Percentiles rank a stretch among this genome's conserved stretches.
Evolutionary conservation across 1,284 basidiomycete species (phyloP).

Genomic region (Papiliotrema flavescens): DNA sequence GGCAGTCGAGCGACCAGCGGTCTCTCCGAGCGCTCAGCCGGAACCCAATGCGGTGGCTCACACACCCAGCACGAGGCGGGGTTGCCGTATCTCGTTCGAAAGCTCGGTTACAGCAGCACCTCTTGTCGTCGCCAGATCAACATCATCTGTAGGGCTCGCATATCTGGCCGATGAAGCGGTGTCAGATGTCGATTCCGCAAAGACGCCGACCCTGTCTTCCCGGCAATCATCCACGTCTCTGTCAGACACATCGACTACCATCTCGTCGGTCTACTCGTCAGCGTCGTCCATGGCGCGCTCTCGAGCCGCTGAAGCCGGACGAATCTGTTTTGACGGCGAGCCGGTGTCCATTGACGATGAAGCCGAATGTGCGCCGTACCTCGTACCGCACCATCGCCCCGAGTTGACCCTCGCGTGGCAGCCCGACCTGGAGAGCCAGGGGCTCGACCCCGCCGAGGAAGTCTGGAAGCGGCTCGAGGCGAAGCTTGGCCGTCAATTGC

Average conservation of each 20-base stretch:
- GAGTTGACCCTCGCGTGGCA: slow-evolving; percentile 21
- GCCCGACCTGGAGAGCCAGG: slow-evolving; percentile 13
- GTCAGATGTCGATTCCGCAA: slow-evolving; percentile 5
- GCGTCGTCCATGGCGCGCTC: slow-evolving; percentile 4
- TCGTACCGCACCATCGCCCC: slow-evolving; percentile 9
- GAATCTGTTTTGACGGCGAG: background rate
- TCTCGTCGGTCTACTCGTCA: slow-evolving; percentile 4
- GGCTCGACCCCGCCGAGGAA: slow-evolving; percentile 15
- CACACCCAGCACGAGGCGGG: too few species aligned
- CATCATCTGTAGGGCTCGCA: slow-evolving; percentile 1
- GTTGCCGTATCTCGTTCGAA: too few species aligned
- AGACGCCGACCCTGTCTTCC: background rate
- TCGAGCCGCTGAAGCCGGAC: background rate
- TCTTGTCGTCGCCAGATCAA: too few species aligned
- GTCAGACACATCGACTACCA: background rate
- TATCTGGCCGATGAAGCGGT: background rate
- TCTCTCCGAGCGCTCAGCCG: too few species aligned
- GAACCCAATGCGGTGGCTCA: too few species aligned
- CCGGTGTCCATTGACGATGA: background rate
- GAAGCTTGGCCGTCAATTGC: slow-evolving; percentile 13
- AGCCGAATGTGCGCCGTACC: slow-evolving; percentile 8
- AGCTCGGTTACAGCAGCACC: too few species aligned
- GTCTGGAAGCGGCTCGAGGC: slow-evolving; percentile 20
- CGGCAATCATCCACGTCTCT: background rate
- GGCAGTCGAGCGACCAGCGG: too few species aligned